Base-by-base conservation (phyloP, 2,329 filamentous ascomycete genomes). In the Hysterium pulicare region DNA sequence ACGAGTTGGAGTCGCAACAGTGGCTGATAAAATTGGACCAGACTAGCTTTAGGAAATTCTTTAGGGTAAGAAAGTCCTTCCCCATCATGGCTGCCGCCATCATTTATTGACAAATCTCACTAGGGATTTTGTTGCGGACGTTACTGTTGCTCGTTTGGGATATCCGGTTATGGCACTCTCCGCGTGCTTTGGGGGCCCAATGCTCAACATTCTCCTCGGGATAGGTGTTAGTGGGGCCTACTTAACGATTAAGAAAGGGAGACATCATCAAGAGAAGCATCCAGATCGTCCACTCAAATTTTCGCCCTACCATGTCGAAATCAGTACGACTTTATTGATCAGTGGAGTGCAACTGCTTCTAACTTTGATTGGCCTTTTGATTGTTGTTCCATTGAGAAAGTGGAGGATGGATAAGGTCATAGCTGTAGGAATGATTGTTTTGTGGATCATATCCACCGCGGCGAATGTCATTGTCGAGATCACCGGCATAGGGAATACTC, bases 181-280 rank as follows among this genome's bases (percentile, higher is more conserved):
- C 24, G 93, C 93, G 4, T 98, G 93, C 63, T 96, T 98, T 63
- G 93, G 93, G n/a, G 94, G 93, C 0, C 93, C 93, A 0, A 91
- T 98, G 89, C 79, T 98, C 31, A 98, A 98, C 57, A 98, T 98
- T 49, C 72, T 98, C 0, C 79, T 98, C 3, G 24, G 93, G 0
- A 90, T 98, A 40, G 93, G 93, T n/a, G 74, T 97, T 3, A 87
- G 86, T 20, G 93, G 93, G 13, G 78, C 88, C 30, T 94, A 90
- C 62, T 93, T 96, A 78, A 90, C 87, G 43, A 75, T 94, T 13
- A 77, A 78, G 41, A 77, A 81, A 23, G 86, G 85, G 15, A 79
- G 85, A 53, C 75, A 80, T 48, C 74, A 75, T 40, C 81, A 87
- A 47, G 68, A 72, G 21, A 83, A 84, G 52, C 83, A 91, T 56